Base-by-base conservation (phyloP, 2,329 filamentous ascomycete genomes). In the Fulvia fulva region DNA sequence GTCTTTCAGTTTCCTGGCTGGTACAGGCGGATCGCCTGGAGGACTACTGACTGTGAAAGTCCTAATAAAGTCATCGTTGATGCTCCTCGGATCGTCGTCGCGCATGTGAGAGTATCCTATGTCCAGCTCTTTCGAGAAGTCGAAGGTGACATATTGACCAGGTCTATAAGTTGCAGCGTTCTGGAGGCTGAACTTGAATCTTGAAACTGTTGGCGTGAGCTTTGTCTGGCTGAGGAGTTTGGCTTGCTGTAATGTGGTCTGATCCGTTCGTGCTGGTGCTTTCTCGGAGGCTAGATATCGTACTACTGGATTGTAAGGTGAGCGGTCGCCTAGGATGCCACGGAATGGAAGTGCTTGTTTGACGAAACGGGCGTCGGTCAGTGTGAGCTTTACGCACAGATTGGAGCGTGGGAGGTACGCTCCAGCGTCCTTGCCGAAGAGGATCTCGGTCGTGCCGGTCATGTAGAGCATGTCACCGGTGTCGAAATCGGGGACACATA, bases 41-140 rank as follows among this genome's bases (percentile, higher is more conserved):
- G 77, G 73, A 1, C 82, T 89, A 1, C 87, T 89, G 0, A 96
- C 81, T 1, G 91, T 96, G 68, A 96, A 96, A 0, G 90, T 95
- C 26, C 91, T 80, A 4, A 94, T 78, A 61, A 85, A 92, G 70
- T 96, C 90, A 69, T 96, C 91, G 66, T 96, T 96, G 16, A 96
- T 72, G 65, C 85, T 89, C 63, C 81, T 81, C 5, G 91, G 91
- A 64, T 95, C 90, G 57, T 88, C 84, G 62, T 95, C 87, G 2
- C 85, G 80, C 91, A 96, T 96, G 70, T 96, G 91, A 51, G 81
- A 83, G 72, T 91, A 96, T 0, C 91, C 91, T 11, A 79, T 72
- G 62, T 88, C 84, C 1, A 96, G 76, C 66, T 92, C 86, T 0
- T 78, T 71, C 12, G 80, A 78, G 67, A 95, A 91, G 60, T 89